Percentiles rank a stretch among this genome's conserved stretches.
Conservation (phyloP, 768 basidiomycete genomes). For the Auricularia auricula-judae region DNA sequence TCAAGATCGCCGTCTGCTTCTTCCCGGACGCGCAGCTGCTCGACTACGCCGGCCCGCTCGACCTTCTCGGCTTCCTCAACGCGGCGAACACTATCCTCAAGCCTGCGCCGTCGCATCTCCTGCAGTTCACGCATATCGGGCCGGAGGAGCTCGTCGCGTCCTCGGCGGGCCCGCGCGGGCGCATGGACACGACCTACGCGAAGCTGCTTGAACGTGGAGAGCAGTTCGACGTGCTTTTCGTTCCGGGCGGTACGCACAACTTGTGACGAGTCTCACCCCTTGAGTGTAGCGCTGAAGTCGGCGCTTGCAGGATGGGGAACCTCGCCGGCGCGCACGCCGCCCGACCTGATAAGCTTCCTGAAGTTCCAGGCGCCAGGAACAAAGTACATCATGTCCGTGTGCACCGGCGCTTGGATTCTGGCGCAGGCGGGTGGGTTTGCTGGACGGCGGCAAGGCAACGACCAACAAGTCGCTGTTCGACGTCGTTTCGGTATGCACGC, state of each 20-base stretch:
- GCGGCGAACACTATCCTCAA: background rate
- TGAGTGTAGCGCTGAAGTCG: no score
- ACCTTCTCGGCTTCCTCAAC: conserved; percentile 14
- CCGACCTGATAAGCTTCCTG: conserved; percentile 21
- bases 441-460: conserved; percentile 33
- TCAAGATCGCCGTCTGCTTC: background rate
- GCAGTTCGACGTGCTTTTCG: conserved; percentile 8
- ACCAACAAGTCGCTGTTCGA: conserved; percentile 31
- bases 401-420: conserved; percentile 26
- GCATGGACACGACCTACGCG: conserved; percentile 1
- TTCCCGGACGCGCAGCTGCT: conserved; percentile 5
- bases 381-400: conserved; percentile 32
- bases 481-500: conserved; percentile 9
- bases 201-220: background rate
- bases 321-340: background rate
- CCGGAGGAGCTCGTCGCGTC: background rate
- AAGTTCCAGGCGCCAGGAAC: conserved; percentile 23
- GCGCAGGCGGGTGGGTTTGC: conserved; percentile 25
- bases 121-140: background rate
- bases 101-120: background rate
- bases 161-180: background rate
- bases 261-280: no score
- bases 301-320: no score
- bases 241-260: conserved; percentile 5
- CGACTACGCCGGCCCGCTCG: conserved; percentile 24